Conservation (phyloP, 139 green algal genomes). For the Tetraselmis chui region DNA sequence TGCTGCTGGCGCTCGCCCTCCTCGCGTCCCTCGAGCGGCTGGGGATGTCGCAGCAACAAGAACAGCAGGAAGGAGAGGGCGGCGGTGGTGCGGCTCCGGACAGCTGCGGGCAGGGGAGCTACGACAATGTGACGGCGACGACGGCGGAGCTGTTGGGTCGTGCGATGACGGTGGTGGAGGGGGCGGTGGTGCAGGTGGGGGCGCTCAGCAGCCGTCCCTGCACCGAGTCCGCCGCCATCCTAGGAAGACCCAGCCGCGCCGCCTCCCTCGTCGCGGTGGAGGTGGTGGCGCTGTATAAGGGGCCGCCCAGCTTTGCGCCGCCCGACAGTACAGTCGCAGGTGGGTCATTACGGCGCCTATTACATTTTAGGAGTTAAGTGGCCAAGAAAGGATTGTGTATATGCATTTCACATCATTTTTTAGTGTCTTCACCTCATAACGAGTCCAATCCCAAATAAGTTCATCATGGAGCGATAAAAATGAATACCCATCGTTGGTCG, state of each 20-base stretch:
- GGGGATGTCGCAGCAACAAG: not conserved
- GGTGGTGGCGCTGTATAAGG: not conserved
- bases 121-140: not conserved
- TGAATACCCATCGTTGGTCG: no score
- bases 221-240: not conserved
- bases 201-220: not conserved
- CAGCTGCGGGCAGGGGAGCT: not conserved
- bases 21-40: not conserved
- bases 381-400: no score
- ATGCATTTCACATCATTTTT: no score
- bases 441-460: no score
- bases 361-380: no score
- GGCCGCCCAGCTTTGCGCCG: not conserved
- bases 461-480: no score
- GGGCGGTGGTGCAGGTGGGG: not conserved
- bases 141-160: not conserved
- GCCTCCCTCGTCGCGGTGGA: not conserved
- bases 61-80: no score
- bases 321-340: not conserved
- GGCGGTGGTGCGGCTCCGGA: not conserved
- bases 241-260: not conserved
- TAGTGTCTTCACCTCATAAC: no score
- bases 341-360: no score
- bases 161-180: not conserved
- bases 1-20: not conserved